Evolutionary conservation across 108 stramenopile species (phyloP), one percentile per base, ranked within the genome.

Genomic region (Stephanodiscus triporus): DNA sequence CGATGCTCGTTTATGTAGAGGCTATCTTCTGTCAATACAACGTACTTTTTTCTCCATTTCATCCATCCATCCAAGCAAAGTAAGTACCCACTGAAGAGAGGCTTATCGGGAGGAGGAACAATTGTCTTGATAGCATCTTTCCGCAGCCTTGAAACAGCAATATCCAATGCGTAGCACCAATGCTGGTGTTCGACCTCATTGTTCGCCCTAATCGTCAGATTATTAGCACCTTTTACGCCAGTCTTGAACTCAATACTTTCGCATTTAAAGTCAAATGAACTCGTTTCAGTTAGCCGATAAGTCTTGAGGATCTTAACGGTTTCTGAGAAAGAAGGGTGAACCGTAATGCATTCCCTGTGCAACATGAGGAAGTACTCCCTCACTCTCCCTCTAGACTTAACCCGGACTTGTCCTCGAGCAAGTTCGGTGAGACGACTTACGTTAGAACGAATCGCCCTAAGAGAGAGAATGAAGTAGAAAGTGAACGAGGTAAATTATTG

Each of bases 321-420:
- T 67, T 76, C 57, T 8, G 42, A 51, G 43, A 54, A 70, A 19
- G 68, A 77, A n/a, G 76, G 76, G 45, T 77, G 76, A 48, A 30
- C 51, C 43, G 76, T 77, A 24, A 77, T 77, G 37, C 76, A 69
- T 50, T 77, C 68, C 43, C 76, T 60, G 43, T 76, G 75, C 16
- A 76, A 22, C 75, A 76, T 76, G 57, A 76, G 40, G 17, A 76
- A 76, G 40, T 60, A 50, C 43, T 76, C 75, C 16, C 47, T 69
- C 10, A 63, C 55, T 76, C 66, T 50, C 24, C 75, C 75, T 48
- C 54, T 76, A 34, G 48, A 27, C 50, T 69, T 69, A 16, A 76
- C 68, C 16, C 58, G 47, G 6, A 76, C 63, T 38, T 68, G 75
- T 8, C 75, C 75, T 59, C 75, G 60, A 17, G 75, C 68, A 29